These are phyloP conservation scores for Mycena alexandri DNA, from an alignment of 768 basidiomycete species.

Conservation along the genomic window DNA sequence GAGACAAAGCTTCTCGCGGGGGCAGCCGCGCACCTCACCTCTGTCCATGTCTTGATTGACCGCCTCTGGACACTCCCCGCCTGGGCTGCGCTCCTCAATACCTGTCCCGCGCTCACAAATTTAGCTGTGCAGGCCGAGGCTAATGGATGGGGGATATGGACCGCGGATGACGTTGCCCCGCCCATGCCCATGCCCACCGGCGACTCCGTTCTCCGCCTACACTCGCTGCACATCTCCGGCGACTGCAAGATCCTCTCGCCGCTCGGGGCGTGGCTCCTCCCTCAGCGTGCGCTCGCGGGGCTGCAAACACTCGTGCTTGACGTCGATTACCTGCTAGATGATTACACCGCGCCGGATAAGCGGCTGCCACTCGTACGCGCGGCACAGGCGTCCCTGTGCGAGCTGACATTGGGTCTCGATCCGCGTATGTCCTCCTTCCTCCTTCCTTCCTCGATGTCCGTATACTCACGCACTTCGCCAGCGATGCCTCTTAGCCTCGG, in stretches of 20 bases:
- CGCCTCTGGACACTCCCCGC: slow-evolving; percentile 23
- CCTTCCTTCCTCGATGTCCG: neutral
- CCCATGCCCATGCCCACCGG: neutral
- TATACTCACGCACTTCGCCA: neutral
- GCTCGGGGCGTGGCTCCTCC: slow-evolving; percentile 31
- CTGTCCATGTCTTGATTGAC: slow-evolving; percentile 17
- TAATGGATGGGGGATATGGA: slow-evolving; percentile 13
- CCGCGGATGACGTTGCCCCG: neutral
- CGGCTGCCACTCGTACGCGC: slow-evolving; percentile 21
- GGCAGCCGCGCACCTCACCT: slow-evolving; percentile 8
- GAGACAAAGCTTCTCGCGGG: slow-evolving; percentile 4
- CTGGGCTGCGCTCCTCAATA: slow-evolving; percentile 34
- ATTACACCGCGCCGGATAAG: slow-evolving; percentile 24
- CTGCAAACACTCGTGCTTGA: slow-evolving; percentile 27
- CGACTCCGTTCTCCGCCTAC: slow-evolving; percentile 10
- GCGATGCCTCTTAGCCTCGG: slow-evolving; percentile 9
- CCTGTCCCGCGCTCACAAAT: slow-evolving; percentile 13
- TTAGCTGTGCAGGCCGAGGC: slow-evolving; percentile 15
- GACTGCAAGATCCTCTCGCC: slow-evolving; percentile 29
- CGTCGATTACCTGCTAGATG: slow-evolving; percentile 18
- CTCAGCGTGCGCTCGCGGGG: slow-evolving; percentile 9
- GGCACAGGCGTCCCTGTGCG: slow-evolving; percentile 4
- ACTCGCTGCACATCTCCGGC: slow-evolving; percentile 18
- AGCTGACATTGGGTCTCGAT: slow-evolving; percentile 31
- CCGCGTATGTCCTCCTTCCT: slow-evolving; percentile 23